phyloP scores from a whole-genome alignment of 2,329 filamentous ascomycete genomes.

The Aureobasidium subglaciale region DNA sequence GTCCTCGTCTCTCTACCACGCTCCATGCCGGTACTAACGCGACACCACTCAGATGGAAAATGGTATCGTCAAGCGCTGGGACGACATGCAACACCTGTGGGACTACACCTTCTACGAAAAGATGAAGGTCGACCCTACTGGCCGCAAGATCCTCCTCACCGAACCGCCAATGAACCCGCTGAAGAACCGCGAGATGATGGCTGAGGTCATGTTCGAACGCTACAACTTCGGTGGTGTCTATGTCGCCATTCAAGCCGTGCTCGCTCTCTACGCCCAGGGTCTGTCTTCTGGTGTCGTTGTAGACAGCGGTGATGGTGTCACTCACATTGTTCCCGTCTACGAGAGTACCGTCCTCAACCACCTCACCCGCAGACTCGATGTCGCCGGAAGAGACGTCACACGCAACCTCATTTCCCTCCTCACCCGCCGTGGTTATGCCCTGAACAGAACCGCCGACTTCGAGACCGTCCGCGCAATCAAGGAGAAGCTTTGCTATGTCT shows the following conservation, averaged over 20 bases:
- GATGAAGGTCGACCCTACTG: constrained; percentile 82
- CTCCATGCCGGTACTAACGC: constrained; percentile 13
- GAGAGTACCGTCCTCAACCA: constrained; percentile 97
- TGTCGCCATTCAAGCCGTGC: constrained; percentile 92
- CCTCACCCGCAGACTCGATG: constrained; percentile 85
- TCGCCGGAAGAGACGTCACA: constrained; percentile 95
- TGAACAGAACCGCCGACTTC: constrained; percentile 97
- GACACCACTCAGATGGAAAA: constrained; percentile 74
- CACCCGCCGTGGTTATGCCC: constrained; percentile 84
- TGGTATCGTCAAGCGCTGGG: constrained; percentile 98
- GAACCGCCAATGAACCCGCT: constrained; percentile 98
- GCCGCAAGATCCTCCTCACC: constrained; percentile 93
- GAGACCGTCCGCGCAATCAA: constrained; percentile 99
- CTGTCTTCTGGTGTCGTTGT: constrained; percentile 81
- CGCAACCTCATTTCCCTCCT: constrained; percentile 94
- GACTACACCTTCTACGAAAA: constrained; percentile 98
- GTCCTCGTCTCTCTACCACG: neutral
- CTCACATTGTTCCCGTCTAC: constrained; percentile 97
- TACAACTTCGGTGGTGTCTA: constrained; percentile 96
- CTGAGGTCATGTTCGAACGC: constrained; percentile 97
- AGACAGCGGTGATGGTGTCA: constrained; percentile 96
- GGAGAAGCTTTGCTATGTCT: constrained; percentile 99
- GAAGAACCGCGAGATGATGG: constrained; percentile 96
- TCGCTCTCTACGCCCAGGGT: constrained; percentile 95
- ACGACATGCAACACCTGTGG: constrained; percentile 99